A percentile compares a stretch with the other conserved stretches of the same genome.
These are phyloP conservation scores for Petunia secreta DNA, from an alignment of 257 asterid species.

Conservation along the genomic window DNA sequence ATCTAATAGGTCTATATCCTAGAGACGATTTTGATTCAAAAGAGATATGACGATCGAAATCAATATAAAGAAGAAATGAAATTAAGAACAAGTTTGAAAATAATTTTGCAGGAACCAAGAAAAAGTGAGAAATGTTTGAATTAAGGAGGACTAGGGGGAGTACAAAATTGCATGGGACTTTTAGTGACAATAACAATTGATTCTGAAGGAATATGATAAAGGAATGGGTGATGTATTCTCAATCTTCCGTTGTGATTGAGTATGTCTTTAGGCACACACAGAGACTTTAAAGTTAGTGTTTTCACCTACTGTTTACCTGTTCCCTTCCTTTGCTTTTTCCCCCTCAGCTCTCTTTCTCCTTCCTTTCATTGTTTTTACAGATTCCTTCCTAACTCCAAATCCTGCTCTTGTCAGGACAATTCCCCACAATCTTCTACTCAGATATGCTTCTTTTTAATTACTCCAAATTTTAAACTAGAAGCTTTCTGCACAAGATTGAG, in stretches of 20 bases:
- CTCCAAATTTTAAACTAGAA: constrained; percentile 6
- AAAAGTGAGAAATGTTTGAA: constrained; percentile 20
- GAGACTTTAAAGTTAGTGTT: constrained; percentile 36
- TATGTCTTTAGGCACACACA: constrained; percentile 49
- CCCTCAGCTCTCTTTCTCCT: constrained; percentile 27
- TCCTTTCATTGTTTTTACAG: constrained; percentile 34
- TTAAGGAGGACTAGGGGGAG: constrained; percentile 14
- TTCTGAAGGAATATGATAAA: constrained; percentile 53
- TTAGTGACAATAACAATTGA: constrained; percentile 45
- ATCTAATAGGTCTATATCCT: too few relatives aligned
- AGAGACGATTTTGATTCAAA: background rate
- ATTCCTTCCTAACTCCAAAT: background rate
- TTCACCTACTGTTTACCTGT: constrained; percentile 36
- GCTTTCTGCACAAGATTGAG: constrained; percentile 11
- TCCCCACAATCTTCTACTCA: constrained; percentile 9
- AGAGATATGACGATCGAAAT: background rate
- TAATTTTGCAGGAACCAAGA: constrained; percentile 16
- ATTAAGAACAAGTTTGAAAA: background rate
- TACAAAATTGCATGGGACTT: constrained; percentile 36
- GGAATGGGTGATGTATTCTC: constrained; percentile 39
- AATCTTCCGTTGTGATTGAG: constrained; percentile 49
- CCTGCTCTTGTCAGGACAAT: constrained; percentile 20
- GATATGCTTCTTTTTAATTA: background rate
- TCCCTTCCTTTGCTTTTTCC: constrained; percentile 21
- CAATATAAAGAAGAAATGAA: background rate